Base-by-base conservation (phyloP, 768 basidiomycete species). In the Strobilomyces echinocephalus region DNA sequence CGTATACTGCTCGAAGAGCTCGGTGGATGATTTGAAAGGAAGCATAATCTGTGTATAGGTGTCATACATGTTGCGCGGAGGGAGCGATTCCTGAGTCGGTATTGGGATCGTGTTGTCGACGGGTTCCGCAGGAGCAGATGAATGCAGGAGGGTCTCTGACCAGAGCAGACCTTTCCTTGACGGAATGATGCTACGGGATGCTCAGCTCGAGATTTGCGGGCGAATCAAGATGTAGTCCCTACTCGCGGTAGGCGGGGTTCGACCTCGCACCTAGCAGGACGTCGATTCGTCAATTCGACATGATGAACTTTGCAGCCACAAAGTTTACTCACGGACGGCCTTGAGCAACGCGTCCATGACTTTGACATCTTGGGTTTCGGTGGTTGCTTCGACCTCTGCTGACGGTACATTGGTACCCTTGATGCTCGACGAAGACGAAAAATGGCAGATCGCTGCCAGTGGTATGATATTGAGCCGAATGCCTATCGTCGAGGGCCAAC, bases 1-100 rank as follows among this genome's bases (percentile, higher is more conserved):
- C 8, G 79, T 84, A 60, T 88, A 88, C 54, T 81, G 76, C 59
- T 88, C 87, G 21, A 87, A 71, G 12, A 85, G 68, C 49, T 77
- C 67, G 0, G 81, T 75, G 15, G 79, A 78, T 1, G 82, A 82
- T 1, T 75, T 76, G 64, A 88, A 88, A 1, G 84, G 84, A 18
- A 89, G 76, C 8, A 78, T 59, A 6, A 85, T 65, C 63, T 88
- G 83, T 35, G 82, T 76, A 62, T 88, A 88, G 1, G 85, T 87
- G 61, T 88, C 85, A 47, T 82, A 73, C 87, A 88, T 89, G 46
- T 74, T 68, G 8, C 85, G 74, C 8, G 80, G 77, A 12, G 69
- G 62, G 1, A 74, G 72, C 7, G 66, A 63, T 59, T 67, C 42
- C 42, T 44, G 42, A 12, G 54, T 46, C 18, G 58, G 33, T 18